These are phyloP conservation scores for Pyrus communis DNA, from an alignment of 306 rosid species.

Conservation along the genomic window DNA sequence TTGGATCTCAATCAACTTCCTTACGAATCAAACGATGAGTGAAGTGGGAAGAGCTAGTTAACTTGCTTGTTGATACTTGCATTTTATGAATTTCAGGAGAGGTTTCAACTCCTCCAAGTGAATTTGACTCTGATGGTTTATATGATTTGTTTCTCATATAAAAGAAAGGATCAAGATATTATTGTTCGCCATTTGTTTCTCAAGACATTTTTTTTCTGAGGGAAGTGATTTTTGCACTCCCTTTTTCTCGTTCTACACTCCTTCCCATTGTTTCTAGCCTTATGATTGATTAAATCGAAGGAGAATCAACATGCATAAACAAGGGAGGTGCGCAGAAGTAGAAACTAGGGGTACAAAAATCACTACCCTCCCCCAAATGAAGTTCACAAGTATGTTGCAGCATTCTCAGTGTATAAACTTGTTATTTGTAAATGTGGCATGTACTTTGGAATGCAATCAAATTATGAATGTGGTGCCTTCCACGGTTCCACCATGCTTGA, in stretches of 20 bases:
- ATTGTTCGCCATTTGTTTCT: background rate
- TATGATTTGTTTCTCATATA: background rate
- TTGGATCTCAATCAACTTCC: slow-evolving; percentile 3
- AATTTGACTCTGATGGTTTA: background rate
- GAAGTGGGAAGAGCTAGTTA: background rate
- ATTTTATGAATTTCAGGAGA: background rate
- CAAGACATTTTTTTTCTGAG: too few relatives aligned
- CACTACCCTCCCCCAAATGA: background rate
- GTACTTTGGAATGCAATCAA: background rate
- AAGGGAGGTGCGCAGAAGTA: background rate
- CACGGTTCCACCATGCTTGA: background rate
- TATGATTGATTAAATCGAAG: background rate
- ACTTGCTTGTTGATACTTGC: background rate
- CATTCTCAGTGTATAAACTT: background rate
- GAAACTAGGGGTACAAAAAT: background rate
- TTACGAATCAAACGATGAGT: background rate
- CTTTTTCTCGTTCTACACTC: too few relatives aligned
- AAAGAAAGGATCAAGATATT: background rate
- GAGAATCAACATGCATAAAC: background rate
- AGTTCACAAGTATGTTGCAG: background rate
- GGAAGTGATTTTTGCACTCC: too few relatives aligned
- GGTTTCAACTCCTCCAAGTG: background rate
- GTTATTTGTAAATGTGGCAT: background rate
- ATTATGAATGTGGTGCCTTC: background rate
- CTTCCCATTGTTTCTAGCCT: background rate